Base-by-base conservation (phyloP, 192 early-diverging fungal species). In the Lunasporangiospora selenospora region DNA sequence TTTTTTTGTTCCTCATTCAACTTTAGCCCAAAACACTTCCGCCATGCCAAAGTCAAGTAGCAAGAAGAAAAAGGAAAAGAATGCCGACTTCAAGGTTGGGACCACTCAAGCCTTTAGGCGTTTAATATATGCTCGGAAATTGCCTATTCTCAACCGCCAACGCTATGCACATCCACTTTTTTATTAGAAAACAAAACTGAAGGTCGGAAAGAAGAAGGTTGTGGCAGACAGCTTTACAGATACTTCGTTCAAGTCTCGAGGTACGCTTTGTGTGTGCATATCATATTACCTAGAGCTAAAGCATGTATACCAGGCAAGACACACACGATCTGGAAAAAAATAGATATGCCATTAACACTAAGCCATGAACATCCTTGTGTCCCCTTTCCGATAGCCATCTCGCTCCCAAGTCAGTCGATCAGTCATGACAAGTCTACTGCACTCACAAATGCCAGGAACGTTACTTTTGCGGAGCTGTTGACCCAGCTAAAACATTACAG, bases 121-220 rank as follows among this genome's bases (percentile, higher is more conserved):
- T n/a, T n/a, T n/a, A n/a, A n/a, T n/a, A n/a, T n/a, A n/a, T n/a
- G n/a, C n/a, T n/a, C n/a, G n/a, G n/a, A n/a, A n/a, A n/a, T n/a
- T n/a, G n/a, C n/a, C n/a, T n/a, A n/a, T n/a, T n/a, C n/a, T n/a
- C n/a, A n/a, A n/a, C n/a, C n/a, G n/a, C n/a, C n/a, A n/a, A n/a
- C n/a, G n/a, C n/a, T n/a, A n/a, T n/a, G n/a, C n/a, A n/a, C n/a
- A n/a, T n/a, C n/a, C n/a, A n/a, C n/a, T n/a, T n/a, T n/a, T n/a
- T n/a, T n/a, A n/a, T n/a, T 75, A 91, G 86, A 96, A 96, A 89
- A 83, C 89, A 58, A 93, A 93, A 76, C 86, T 96, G 13, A 96
- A 96, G 77, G 87, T 96, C 37, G 94, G 94, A 45, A 93, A 95
- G 78, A 89, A 91, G 70, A 92, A 92, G 79, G 84, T 84, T 16